Percentiles rank a stretch among this genome's conserved stretches.
phyloP scores from a whole-genome alignment of 2,329 filamentous ascomycete species.

The Ophiognomonia clavigignenti-juglandacearum region DNA sequence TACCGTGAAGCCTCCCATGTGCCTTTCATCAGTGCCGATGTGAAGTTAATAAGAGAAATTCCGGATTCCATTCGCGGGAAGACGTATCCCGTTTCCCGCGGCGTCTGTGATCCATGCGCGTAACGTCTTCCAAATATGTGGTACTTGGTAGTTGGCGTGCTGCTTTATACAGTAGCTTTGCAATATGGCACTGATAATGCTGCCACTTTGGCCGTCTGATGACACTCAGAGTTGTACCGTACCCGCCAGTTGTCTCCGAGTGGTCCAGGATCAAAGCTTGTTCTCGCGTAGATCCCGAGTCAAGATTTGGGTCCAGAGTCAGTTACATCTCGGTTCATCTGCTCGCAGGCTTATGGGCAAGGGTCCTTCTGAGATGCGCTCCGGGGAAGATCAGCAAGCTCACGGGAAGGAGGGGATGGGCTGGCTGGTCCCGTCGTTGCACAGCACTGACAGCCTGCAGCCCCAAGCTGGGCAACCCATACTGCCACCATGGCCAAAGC shows the following conservation, averaged over 20 bases:
- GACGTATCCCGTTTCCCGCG: conserved; percentile 6
- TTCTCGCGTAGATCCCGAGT: conserved; percentile 9
- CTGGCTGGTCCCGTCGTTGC: too few species aligned
- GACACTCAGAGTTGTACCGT: conserved; percentile 1
- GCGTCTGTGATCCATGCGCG: conserved; percentile 4
- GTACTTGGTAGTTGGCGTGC: background rate
- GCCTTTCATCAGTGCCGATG: too few species aligned
- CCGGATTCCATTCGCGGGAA: conserved; percentile 13
- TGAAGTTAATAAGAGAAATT: too few species aligned
- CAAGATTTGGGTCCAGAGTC: conserved; percentile 10
- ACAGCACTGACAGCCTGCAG: too few species aligned
- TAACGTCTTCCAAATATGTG: conserved; percentile 1
- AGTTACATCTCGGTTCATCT: conserved; percentile 5
- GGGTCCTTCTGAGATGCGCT: conserved; percentile 1
- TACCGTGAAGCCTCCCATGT: too few species aligned
- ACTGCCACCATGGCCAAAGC: too few species aligned
- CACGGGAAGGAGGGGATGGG: too few species aligned
- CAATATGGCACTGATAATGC: too few species aligned
- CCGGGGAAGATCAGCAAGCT: background rate
- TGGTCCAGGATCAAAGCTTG: conserved; percentile 10
- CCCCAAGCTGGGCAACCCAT: too few species aligned
- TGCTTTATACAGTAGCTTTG: background rate
- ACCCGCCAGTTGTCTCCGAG: conserved; percentile 3
- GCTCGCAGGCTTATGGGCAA: conserved; percentile 3
- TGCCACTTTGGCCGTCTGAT: too few species aligned